Percentiles rank a stretch among this genome's conserved stretches.
Evolutionary conservation across 2,329 filamentous ascomycete species (phyloP).

Genomic region (Fusarium sp.): DNA sequence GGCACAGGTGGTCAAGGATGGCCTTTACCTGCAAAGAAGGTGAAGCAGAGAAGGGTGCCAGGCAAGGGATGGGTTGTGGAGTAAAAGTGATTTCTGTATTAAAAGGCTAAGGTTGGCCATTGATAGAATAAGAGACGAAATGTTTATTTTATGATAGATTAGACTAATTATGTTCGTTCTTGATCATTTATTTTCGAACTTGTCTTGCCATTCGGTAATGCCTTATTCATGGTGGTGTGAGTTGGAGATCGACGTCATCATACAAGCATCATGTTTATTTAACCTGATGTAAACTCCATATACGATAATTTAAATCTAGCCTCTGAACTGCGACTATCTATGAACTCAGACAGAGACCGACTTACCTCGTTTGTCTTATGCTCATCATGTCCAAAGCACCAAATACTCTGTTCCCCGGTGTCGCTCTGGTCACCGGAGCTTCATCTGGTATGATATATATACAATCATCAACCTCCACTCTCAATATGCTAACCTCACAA

Average conservation of each 20-base stretch:
- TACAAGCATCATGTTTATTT: conserved; percentile 13
- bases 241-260: conserved; percentile 28
- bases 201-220: neutral
- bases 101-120: neutral
- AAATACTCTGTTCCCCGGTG: conserved; percentile 47
- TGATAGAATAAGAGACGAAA: neutral
- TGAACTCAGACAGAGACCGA: neutral
- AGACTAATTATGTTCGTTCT: neutral
- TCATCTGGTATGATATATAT: conserved; percentile 45
- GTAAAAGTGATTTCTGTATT: conserved; percentile 46
- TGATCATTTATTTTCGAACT: neutral
- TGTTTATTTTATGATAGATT: neutral
- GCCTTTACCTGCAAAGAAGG: conserved; percentile 87
- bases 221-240: neutral
- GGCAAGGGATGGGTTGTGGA: conserved; percentile 82
- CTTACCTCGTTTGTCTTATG: accelerated
- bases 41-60: conserved; percentile 79
- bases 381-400: conserved; percentile 11
- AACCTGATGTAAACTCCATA: neutral
- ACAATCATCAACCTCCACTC: neutral
- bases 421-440: conserved; percentile 51
- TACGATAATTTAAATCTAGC: neutral
- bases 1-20: conserved; percentile 77
- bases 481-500: neutral
- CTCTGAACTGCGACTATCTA: neutral